A percentile compares a stretch with the other conserved stretches of the same genome.
These are phyloP conservation scores for Epichloe baconii DNA, from an alignment of 2,329 filamentous ascomycete genomes.

Conservation along the genomic window DNA sequence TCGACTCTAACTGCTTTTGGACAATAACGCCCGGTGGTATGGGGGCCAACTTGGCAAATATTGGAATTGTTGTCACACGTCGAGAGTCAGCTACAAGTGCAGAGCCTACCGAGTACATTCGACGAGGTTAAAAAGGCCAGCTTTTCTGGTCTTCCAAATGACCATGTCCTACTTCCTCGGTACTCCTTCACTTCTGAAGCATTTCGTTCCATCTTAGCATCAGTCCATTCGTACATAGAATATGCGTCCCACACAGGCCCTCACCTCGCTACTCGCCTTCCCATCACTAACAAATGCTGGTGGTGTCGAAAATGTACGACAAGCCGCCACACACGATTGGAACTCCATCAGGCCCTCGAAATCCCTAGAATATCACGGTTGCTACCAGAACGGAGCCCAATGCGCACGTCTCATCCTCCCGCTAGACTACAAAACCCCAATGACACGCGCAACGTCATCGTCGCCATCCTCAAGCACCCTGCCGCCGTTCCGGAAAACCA, in stretches of 20 bases:
- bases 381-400: slow-evolving; percentile 19
- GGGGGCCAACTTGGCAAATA: not conserved
- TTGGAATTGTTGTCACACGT: not conserved
- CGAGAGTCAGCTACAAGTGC: not conserved
- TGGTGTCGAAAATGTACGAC: not conserved
- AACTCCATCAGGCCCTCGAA: slow-evolving; percentile 6
- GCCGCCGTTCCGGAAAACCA: slow-evolving; percentile 23
- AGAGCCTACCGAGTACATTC: too few species aligned
- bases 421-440: slow-evolving; percentile 22
- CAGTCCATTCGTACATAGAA: not conserved
- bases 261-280: not conserved
- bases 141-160: too few species aligned
- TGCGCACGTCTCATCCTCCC: slow-evolving; percentile 30
- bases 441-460: slow-evolving; percentile 13
- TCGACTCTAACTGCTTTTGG: too few species aligned
- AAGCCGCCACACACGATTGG: slow-evolving; percentile 6
- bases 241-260: not conserved
- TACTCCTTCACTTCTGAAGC: too few species aligned
- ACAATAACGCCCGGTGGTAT: not conserved
- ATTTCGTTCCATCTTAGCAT: not conserved
- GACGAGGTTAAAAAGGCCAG: too few species aligned
- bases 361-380: slow-evolving; percentile 16
- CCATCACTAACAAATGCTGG: not conserved
- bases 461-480: slow-evolving; percentile 27
- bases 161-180: too few species aligned